Base-by-base conservation (phyloP, 257 asterid genomes). In the Ocimum tenuiflorum region DNA sequence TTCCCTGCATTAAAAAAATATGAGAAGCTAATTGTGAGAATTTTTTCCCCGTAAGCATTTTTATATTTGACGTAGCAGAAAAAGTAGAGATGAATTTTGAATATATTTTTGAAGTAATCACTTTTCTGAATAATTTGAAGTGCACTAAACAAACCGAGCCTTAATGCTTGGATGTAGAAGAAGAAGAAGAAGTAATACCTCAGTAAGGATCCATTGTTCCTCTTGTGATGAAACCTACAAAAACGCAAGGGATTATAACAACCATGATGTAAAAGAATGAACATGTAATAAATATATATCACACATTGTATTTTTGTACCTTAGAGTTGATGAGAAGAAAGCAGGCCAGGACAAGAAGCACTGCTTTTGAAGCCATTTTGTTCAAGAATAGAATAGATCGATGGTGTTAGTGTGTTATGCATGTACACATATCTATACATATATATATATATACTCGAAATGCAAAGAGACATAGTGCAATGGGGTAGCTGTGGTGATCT, bases 311-410 rank as follows among this genome's bases (percentile, higher is more conserved):
- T 4, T 27, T 27, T 27, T 4, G 2, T 59, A 85, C 89, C 77
- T 49, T 65, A 14, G 81, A 68, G 65, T 71, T 73, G 50, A 75
- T 39, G 1, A 81, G 73, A 67, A 86, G 81, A 53, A 79, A 67
- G 53, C 73, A 60, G 0, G 84, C 75, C 7, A 80, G 67, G 46
- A 78, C 48, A 27, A 83, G 29, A n/a, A 78, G 72, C 46, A 70
- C 22, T 63, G 49, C 41, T 62, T 78, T 81, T 46, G 71, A 71
- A 68, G 74, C 80, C 88, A 82, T 82, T 54, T 67, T 49, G 27
- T 33, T 68, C 56, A 45, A 60, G 72, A 43, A 38, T 31, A n/a
- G 51, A 19, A 31, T 31, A 5, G 36, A n/a, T n/a, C n/a, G n/a
- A 31, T n/a, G 48, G 19, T 10, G 23, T 24, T 47, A 12, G 11